Evolutionary conservation across 108 stramenopile species (phyloP).

Genomic region (Cyclotella choctawhatcheeana): DNA sequence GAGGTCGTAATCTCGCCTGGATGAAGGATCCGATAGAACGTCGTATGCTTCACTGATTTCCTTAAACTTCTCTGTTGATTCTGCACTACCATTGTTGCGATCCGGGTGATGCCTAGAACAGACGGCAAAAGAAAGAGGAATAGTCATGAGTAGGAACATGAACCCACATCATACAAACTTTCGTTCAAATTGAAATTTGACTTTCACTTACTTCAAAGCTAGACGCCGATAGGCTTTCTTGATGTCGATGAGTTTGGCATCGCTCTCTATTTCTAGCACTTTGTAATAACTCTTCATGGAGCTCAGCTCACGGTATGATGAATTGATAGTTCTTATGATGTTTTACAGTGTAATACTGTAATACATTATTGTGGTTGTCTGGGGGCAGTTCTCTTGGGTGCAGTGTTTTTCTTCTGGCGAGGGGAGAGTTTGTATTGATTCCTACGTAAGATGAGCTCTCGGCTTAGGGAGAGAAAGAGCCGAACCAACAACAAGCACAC

Average conservation of each 20-base stretch:
- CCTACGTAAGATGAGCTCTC: no score
- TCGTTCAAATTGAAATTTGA: no score
- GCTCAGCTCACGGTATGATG: no score
- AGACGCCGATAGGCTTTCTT: constrained; percentile 88
- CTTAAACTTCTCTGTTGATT: constrained; percentile 55
- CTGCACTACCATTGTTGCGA: constrained; percentile 42
- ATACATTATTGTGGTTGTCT: no score
- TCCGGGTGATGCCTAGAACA: constrained; percentile 52
- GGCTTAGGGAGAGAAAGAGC: no score
- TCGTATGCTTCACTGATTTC: constrained; percentile 64
- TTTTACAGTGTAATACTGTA: no score
- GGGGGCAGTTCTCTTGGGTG: background rate
- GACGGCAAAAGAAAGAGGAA: no score
- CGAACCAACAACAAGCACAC: no score
- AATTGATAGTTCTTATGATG: no score
- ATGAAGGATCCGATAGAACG: constrained; percentile 47
- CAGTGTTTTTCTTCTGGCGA: background rate
- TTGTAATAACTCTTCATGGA: constrained; percentile 69
- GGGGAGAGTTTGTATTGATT: background rate
- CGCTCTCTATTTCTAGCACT: constrained; percentile 73
- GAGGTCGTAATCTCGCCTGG: constrained; percentile 58
- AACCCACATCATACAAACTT: no score
- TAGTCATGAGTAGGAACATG: no score
- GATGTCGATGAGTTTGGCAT: constrained; percentile 73
- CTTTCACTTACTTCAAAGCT: constrained; percentile 41